Evolutionary conservation across 169 alveolate genomes (phyloP).

Genomic region (Amoebophrya sp.): DNA sequence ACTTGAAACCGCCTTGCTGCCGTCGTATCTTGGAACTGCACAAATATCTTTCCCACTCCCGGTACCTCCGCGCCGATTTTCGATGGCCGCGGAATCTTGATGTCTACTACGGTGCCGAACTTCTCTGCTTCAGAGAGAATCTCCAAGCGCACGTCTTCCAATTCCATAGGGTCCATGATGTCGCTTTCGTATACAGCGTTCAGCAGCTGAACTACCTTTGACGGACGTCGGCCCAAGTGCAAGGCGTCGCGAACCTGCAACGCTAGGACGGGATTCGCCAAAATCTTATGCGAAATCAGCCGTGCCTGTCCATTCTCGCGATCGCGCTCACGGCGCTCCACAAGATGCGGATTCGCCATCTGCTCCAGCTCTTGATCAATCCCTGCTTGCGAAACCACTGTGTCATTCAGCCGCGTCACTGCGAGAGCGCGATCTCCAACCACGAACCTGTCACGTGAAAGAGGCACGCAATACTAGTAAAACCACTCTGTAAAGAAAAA

Average conservation of each 20-base stretch:
- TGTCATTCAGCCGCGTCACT: conserved; percentile 58
- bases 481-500: no score
- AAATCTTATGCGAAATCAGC: conserved; percentile 55
- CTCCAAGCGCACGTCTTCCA: conserved; percentile 54
- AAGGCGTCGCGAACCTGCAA: conserved; percentile 63
- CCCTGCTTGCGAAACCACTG: no score
- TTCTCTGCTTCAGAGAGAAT: conserved; percentile 62
- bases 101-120: conserved; percentile 64
- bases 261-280: conserved; percentile 62
- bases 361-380: no score
- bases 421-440: conserved; percentile 55
- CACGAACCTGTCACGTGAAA: conserved; percentile 46
- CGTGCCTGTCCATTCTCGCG: no score
- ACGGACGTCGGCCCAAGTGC: conserved; percentile 59
- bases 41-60: conserved; percentile 55
- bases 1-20: conserved; percentile 65
- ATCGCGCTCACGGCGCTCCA: no score
- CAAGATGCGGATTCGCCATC: no score
- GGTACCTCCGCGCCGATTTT: background rate
- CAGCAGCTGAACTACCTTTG: conserved; percentile 62
- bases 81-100: conserved; percentile 61
- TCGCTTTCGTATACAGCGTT: conserved; percentile 67
- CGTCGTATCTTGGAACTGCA: conserved; percentile 57
- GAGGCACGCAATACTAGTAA: no score
- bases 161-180: conserved; percentile 39